phyloP scores from a whole-genome alignment of 2,329 filamentous ascomycete species.

The Fusarium chaquense region DNA sequence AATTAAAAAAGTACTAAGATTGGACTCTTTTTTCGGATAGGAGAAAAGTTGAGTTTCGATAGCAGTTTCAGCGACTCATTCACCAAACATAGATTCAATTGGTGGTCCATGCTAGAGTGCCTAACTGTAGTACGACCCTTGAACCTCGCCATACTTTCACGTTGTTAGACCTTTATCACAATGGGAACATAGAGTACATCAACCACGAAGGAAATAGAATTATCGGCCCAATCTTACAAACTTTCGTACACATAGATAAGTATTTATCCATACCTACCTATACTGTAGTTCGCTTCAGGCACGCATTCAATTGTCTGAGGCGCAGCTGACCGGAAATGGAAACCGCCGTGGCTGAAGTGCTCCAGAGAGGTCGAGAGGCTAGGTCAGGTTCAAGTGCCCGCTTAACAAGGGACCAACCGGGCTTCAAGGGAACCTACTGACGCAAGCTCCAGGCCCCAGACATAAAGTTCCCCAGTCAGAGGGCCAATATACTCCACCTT shows the following conservation, averaged over 20 bases:
- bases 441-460: slow-evolving; percentile 43
- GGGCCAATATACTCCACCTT: slow-evolving; percentile 28
- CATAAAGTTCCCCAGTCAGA: slow-evolving; percentile 14
- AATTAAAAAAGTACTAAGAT: neutral
- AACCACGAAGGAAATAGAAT: neutral
- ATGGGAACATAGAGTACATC: neutral
- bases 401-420: neutral
- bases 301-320: neutral
- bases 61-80: slow-evolving; percentile 7
- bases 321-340: slow-evolving; percentile 19
- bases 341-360: slow-evolving; percentile 35
- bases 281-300: neutral
- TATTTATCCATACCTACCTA: too few species aligned
- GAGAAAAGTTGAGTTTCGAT: neutral
- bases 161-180: slow-evolving; percentile 1
- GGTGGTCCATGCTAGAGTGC: neutral
- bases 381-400: neutral
- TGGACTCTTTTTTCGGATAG: neutral
- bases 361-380: neutral
- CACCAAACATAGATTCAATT: neutral
- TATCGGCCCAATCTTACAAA: neutral
- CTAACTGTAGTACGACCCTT: neutral
- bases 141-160: slow-evolving; percentile 3
- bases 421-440: slow-evolving; percentile 35
- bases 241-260: neutral